Evolutionary conservation across 2,329 filamentous ascomycete species (phyloP).

Genomic region (Epichloe amarillans): DNA sequence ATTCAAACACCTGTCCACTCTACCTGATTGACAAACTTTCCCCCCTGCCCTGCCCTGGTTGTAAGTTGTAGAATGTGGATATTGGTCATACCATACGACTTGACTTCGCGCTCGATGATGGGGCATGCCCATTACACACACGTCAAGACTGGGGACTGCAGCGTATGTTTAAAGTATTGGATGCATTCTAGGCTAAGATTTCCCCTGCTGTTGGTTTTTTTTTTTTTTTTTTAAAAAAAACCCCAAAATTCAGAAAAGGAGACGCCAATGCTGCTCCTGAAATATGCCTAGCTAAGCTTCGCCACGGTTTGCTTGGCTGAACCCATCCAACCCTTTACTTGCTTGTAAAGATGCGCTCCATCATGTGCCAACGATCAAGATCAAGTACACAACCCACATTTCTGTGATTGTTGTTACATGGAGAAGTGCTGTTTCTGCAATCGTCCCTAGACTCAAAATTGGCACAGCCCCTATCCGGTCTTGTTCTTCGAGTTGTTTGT

Average conservation of each 20-base stretch:
- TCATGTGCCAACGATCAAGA: neutral
- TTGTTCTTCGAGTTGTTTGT: constrained; percentile 12
- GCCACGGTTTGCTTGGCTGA: neutral
- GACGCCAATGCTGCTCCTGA: constrained; percentile 29
- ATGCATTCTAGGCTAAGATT: neutral
- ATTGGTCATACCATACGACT: no score
- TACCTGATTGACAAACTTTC: no score
- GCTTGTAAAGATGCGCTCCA: neutral
- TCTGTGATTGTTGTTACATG: neutral
- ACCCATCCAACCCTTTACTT: neutral
- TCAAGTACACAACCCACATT: neutral
- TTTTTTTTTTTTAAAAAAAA: neutral
- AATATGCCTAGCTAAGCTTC: neutral
- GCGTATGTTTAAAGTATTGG: no score
- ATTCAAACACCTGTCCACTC: no score
- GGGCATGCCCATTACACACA: no score
- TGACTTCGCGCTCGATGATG: no score
- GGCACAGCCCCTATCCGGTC: constrained; percentile 6
- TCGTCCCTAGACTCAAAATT: neutral
- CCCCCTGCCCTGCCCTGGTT: no score
- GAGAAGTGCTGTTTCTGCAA: neutral
- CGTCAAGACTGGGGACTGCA: no score
- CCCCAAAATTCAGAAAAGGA: neutral
- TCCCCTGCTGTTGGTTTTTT: neutral
- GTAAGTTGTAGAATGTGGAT: no score